phyloP scores from a whole-genome alignment of 352 stramenopile genomes.

The Pythium oligandrum region DNA sequence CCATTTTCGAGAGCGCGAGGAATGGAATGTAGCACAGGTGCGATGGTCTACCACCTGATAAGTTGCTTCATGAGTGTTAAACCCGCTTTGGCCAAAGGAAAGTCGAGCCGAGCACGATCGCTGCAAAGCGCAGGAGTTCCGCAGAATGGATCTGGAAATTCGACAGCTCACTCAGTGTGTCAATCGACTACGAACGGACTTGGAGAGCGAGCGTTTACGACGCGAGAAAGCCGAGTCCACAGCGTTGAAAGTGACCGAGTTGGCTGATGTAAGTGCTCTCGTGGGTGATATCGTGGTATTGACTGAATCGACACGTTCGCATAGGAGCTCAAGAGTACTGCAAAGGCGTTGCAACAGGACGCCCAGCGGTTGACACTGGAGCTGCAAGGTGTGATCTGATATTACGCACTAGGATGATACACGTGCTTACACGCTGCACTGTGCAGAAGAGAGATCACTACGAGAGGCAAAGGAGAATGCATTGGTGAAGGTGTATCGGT shows the following conservation, averaged over 20 bases:
- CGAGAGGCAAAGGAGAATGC: constrained; percentile 26
- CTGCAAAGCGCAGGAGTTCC: constrained; percentile 38
- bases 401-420: too few species aligned
- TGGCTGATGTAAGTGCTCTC: constrained; percentile 28
- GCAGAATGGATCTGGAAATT: constrained; percentile 47
- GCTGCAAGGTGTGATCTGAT: constrained; percentile 23
- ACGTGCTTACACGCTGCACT: neutral
- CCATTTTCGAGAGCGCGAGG: constrained; percentile 27
- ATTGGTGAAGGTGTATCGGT: constrained; percentile 25
- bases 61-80: too few species aligned
- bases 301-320: too few species aligned
- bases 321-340: constrained; percentile 35
- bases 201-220: constrained; percentile 38
- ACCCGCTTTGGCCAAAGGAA: constrained; percentile 1
- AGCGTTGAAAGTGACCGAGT: constrained; percentile 24
- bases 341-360: constrained; percentile 30
- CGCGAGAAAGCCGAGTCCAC: constrained; percentile 37
- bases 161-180: constrained; percentile 37
- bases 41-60: neutral
- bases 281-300: neutral
- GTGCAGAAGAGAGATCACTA: constrained; percentile 20
- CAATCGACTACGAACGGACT: constrained; percentile 36
- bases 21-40: constrained; percentile 43
- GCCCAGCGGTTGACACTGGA: constrained; percentile 26
- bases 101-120: constrained; percentile 19